Conservation (phyloP, 805 yeast genomes). For the Tetrapisispora pingtungensis region DNA sequence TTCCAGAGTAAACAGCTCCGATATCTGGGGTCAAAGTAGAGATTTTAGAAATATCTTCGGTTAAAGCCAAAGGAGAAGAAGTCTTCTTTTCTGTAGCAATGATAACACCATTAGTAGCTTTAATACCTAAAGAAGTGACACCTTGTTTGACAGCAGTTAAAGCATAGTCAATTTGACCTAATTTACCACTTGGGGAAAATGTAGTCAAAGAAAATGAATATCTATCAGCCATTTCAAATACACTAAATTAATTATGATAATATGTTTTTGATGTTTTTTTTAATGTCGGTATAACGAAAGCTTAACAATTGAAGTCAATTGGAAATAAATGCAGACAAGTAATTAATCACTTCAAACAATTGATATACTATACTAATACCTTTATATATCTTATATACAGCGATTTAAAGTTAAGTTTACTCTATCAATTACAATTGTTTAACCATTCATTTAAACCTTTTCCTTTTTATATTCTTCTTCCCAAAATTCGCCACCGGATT, state of each 20-base stretch:
- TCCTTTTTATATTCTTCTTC: too few relatives aligned
- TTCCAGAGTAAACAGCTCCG: slow-evolving; percentile 94
- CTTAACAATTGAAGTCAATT: too few relatives aligned
- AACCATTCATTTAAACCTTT: background rate
- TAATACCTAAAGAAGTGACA: slow-evolving; percentile 90
- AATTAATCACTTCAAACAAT: background rate
- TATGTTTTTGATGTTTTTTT: background rate
- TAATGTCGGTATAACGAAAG: too few relatives aligned
- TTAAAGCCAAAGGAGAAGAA: slow-evolving; percentile 63
- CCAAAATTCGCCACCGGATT: too few relatives aligned
- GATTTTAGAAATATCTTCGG: slow-evolving; percentile 68
- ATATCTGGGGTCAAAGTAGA: slow-evolving; percentile 85
- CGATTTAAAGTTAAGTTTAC: too few relatives aligned
- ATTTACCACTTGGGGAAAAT: slow-evolving; percentile 96
- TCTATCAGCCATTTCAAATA: slow-evolving; percentile 77
- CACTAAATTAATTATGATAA: background rate
- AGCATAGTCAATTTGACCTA: slow-evolving; percentile 96
- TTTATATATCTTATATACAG: background rate
- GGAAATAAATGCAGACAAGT: too few relatives aligned
- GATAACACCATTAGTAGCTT: slow-evolving; percentile 91
- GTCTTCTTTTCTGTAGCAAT: slow-evolving; percentile 94
- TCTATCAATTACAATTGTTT: too few relatives aligned
- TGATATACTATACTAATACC: background rate
- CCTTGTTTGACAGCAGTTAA: slow-evolving; percentile 96
- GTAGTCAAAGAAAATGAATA: slow-evolving; percentile 96